A percentile compares a stretch with the other conserved stretches of the same genome.
phyloP scores from a whole-genome alignment of 2,329 filamentous ascomycete genomes.

The Botrytis paeoniae region DNA sequence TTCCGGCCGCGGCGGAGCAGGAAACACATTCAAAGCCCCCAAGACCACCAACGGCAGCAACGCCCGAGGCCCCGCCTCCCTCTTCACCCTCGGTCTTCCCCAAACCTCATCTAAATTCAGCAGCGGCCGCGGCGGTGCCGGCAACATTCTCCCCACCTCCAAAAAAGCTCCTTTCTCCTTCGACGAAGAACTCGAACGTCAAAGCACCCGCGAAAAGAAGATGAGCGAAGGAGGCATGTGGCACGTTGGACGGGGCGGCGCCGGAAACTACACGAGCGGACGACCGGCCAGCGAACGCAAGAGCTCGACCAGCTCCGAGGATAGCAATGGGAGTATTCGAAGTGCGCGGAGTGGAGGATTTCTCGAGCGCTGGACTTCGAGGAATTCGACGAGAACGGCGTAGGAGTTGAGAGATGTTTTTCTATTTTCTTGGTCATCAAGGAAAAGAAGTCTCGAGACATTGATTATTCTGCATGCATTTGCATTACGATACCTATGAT shows the following conservation, averaged over 20 bases:
- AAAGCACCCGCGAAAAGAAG: conserved; percentile 33
- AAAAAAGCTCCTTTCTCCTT: conserved; percentile 37
- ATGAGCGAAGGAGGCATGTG: conserved; percentile 30
- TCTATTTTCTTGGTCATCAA: neutral
- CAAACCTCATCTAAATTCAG: conserved; percentile 31
- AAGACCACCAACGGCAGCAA: conserved; percentile 30
- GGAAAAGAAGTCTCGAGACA: neutral
- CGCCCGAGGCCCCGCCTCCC: conserved; percentile 35
- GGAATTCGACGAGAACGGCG: neutral
- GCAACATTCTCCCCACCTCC: conserved; percentile 34
- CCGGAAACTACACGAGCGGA: conserved; percentile 30
- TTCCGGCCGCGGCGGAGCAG: conserved; percentile 36
- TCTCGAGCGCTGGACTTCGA: conserved; percentile 8
- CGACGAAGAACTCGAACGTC: conserved; percentile 36
- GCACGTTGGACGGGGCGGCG: conserved; percentile 37
- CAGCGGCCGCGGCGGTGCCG: conserved; percentile 36
- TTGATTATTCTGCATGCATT: neutral
- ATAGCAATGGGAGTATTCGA: conserved; percentile 4
- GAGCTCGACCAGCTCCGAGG: neutral
- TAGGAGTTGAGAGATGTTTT: neutral
- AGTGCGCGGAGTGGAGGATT: conserved; percentile 11
- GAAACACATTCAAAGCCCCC: conserved; percentile 37
- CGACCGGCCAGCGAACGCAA: conserved; percentile 9
- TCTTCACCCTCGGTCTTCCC: conserved; percentile 32
- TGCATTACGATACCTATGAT: neutral